Conservation (phyloP, 2,329 filamentous ascomycete species). For the Pestalotiopsis sp. region DNA sequence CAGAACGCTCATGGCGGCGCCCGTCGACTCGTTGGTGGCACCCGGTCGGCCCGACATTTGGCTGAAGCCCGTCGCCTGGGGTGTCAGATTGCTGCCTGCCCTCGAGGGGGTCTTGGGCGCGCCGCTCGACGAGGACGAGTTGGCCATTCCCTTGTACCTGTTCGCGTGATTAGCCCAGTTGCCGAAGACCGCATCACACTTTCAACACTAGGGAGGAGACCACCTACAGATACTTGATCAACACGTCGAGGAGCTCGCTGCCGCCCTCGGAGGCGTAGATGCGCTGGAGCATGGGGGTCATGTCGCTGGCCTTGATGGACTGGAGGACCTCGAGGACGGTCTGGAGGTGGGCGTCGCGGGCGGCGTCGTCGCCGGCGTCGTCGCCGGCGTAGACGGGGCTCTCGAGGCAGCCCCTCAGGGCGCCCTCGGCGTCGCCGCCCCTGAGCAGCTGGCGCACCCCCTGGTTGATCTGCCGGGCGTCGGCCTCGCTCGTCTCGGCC, state of each 20-base stretch:
- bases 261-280: constrained; percentile 80
- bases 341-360: constrained; percentile 80
- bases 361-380: constrained; percentile 51
- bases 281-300: constrained; percentile 82
- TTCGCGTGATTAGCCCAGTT: neutral
- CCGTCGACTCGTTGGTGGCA: constrained; percentile 64
- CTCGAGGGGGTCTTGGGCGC: constrained; percentile 36
- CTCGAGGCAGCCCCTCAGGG: constrained; percentile 80
- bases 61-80: constrained; percentile 85
- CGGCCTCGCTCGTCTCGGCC: constrained; percentile 71
- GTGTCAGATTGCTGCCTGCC: constrained; percentile 57
- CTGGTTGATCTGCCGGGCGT: constrained; percentile 73
- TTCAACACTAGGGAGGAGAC: neutral
- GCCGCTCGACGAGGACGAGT: constrained; percentile 35
- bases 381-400: constrained; percentile 73
- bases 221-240: constrained; percentile 96
- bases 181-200: no score
- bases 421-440: constrained; percentile 84
- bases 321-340: constrained; percentile 92
- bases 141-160: constrained; percentile 89
- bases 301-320: constrained; percentile 94
- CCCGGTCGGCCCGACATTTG: constrained; percentile 65
- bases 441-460: constrained; percentile 87
- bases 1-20: constrained; percentile 92
- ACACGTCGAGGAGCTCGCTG: constrained; percentile 80